Base-by-base conservation (phyloP, 371 early-diverging fungal genomes). In the Neoconidiobolus thromboides region DNA sequence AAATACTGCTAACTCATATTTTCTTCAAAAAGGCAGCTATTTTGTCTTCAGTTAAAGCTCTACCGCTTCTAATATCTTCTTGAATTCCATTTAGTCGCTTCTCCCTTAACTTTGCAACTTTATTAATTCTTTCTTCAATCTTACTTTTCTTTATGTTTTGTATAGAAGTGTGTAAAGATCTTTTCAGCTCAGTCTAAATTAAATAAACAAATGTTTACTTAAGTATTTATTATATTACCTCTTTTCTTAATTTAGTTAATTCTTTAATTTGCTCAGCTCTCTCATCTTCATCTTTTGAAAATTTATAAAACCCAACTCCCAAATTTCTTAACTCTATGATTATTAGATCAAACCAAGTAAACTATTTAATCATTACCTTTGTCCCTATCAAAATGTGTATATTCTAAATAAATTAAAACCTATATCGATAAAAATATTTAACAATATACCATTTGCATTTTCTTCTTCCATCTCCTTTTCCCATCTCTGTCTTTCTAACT, bases 401-500 rank as follows among this genome's bases (percentile, higher is more conserved):
- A 26, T 6, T 39, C 53, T 52, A 7, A 38, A 3, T 52, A 26
- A 26, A 26, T 26, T 26, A 26, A 26, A 26, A 26, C 26, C 26
- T 26, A 26, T 26, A 26, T 26, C 26, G 26, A 12, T 49, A 14
- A 49, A 49, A 4, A 12, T 0, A 46, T 9, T 9, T 9, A 12
- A 3, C 4, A 49, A 49, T 10, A 26, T 49, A 49, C 49, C 49
- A 14, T 58, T 48, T 3, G 54, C 48, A 43, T 26, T 26, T 48
- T 60, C 61, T 7, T n/a, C 55, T 47, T 15, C 43, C 7, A 38
- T 38, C 37, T 69, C 65, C n/a, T 60, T 56, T 64, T 75, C 76
- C 73, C 73, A 75, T 44, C 59, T 44, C 47, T 61, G 59, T 10
- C 71, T 62, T 53, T 68, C 69, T 59, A 58, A 53, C 49, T 75